These are phyloP conservation scores for Podila horticola DNA, from an alignment of 192 early-diverging fungal species.

Conservation along the genomic window DNA sequence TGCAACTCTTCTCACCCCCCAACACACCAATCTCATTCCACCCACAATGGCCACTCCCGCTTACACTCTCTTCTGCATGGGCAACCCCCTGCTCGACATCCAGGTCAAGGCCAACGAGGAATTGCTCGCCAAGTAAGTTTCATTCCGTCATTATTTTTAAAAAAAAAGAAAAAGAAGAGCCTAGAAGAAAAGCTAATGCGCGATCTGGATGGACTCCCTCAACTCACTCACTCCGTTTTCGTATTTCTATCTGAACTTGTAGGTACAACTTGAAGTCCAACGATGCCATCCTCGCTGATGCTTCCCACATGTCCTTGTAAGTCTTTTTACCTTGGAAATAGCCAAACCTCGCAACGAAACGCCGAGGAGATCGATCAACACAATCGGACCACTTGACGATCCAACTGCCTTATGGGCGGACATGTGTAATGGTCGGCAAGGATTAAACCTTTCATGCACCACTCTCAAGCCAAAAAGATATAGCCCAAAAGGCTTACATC, in stretches of 20 bases:
- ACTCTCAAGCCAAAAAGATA: constrained; percentile 6
- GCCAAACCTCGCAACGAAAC: neutral
- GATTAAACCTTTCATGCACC: constrained; percentile 5
- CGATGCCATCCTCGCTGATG: constrained; percentile 94
- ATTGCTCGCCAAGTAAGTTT: constrained; percentile 80
- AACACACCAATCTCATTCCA: too few relatives aligned
- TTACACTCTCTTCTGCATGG: constrained; percentile 84
- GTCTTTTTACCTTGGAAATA: constrained; percentile 13
- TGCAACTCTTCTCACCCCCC: too few relatives aligned
- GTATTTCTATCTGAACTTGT: neutral
- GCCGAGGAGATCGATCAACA: neutral
- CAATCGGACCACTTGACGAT: neutral
- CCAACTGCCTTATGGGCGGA: neutral
- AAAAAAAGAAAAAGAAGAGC: neutral
- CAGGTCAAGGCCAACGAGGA: constrained; percentile 79
- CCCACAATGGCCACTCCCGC: constrained; percentile 5
- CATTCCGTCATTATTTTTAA: neutral
- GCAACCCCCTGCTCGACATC: constrained; percentile 99
- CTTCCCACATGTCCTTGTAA: constrained; percentile 86
- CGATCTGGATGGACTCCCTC: too few relatives aligned
- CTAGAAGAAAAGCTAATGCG: too few relatives aligned
- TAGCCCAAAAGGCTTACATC: neutral
- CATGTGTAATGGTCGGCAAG: neutral
- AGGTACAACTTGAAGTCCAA: constrained; percentile 88
- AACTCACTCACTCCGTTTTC: neutral